phyloP scores from a whole-genome alignment of 2,329 filamentous ascomycete genomes.

The Blastomyces silverae region DNA sequence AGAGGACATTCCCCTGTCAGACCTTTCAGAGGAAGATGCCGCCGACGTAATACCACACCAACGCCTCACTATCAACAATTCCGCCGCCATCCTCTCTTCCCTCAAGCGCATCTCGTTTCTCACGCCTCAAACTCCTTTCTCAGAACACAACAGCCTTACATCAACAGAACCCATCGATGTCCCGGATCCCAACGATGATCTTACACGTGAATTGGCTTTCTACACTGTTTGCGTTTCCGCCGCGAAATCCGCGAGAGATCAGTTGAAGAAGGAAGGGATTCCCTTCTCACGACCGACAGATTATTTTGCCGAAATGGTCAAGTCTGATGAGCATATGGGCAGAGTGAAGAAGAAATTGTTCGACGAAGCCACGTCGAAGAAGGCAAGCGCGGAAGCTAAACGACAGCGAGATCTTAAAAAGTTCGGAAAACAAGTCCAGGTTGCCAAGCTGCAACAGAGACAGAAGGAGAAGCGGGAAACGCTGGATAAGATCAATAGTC shows the following conservation, averaged over 20 bases:
- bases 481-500: constrained; percentile 84
- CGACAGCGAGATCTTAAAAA: constrained; percentile 95
- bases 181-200: constrained; percentile 79
- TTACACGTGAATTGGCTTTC: constrained; percentile 86
- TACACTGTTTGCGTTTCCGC: constrained; percentile 83
- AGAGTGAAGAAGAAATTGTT: constrained; percentile 90
- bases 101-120: constrained; percentile 58
- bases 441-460: constrained; percentile 90
- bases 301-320: constrained; percentile 99
- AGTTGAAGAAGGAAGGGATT: constrained; percentile 72
- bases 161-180: constrained; percentile 64
- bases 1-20: constrained; percentile 82
- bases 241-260: constrained; percentile 62
- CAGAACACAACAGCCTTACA: constrained; percentile 70
- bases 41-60: constrained; percentile 85
- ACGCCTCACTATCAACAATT: constrained; percentile 96
- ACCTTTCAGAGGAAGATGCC: constrained; percentile 72
- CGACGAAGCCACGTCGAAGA: constrained; percentile 86
- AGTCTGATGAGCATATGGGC: constrained; percentile 97
- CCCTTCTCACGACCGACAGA: constrained; percentile 84
- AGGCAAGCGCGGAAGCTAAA: constrained; percentile 82
- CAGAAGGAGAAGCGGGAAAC: constrained; percentile 88
- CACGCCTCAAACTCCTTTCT: constrained; percentile 66
- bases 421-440: constrained; percentile 97
- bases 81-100: constrained; percentile 70